Conservation (phyloP, 2,329 filamentous ascomycete species). For the Ceratocystis albifundus region DNA sequence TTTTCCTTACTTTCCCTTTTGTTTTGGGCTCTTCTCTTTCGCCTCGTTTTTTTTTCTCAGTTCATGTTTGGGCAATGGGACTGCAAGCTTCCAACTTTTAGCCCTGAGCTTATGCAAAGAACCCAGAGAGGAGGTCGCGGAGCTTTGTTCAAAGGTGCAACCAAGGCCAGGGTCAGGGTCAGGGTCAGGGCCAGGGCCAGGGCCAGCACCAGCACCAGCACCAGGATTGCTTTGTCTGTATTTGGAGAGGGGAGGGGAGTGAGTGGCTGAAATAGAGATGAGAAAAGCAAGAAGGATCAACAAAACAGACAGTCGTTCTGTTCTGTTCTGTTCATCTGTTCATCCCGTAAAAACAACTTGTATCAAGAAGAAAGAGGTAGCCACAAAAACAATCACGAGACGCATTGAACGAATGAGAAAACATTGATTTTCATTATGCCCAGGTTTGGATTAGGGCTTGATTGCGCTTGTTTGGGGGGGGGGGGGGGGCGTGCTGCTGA, state of each 20-base stretch:
- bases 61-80: no score
- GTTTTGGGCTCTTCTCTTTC: background rate
- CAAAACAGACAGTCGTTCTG: background rate
- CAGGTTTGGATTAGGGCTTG: background rate
- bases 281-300: slow-evolving; percentile 9
- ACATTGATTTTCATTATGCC: background rate
- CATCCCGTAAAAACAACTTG: background rate
- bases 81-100: background rate
- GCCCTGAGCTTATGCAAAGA: background rate
- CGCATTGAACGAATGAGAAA: background rate
- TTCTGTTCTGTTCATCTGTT: slow-evolving; percentile 11
- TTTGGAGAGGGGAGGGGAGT: background rate
- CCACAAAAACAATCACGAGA: background rate
- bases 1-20: background rate
- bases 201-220: no score
- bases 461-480: background rate
- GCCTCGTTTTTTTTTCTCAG: background rate
- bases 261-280: slow-evolving; percentile 8
- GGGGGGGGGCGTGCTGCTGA: no score
- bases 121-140: background rate
- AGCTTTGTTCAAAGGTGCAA: background rate
- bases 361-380: background rate
- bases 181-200: background rate
- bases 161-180: background rate
- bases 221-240: background rate